Base-by-base conservation (phyloP, 1,139 yeast genomes). In the Petasospora fabianii region DNA sequence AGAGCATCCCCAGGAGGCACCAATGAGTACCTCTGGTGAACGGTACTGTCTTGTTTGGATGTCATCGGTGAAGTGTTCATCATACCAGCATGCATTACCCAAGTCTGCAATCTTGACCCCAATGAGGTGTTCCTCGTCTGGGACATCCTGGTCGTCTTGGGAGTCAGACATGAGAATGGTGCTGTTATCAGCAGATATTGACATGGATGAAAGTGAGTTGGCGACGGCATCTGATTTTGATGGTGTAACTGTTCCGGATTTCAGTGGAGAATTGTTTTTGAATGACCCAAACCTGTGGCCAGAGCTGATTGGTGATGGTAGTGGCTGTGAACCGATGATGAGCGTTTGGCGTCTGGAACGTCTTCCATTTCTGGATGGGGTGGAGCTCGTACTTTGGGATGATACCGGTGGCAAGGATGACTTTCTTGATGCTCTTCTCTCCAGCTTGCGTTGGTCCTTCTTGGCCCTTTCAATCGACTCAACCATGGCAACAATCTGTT, bases 291-390 rank as follows among this genome's bases (percentile, higher is more conserved):
- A 56, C 26, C 61, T 55, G 39, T 60, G 60, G 4, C 64, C 68
- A 0, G 78, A 69, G 47, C 76, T 68, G 43, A 84, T 66, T 3
- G 95, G 92, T 0, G 90, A 80, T 1, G 95, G 94, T 38, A 86
- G 65, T 12, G 96, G 95, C 56, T 84, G 92, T 0, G 92, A 82
- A 1, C 92, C 96, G 0, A 95, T 85, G 35, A 90, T 82, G 29
- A 87, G 64, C 0, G 95, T 80, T 47, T 79, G 80, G 34, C 95
- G 66, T 54, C 96, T 72, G 19, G 86, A 68, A 42, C 83, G 66
- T 44, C 86, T 65, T n/a, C 53, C 52, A 36, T 46, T 51, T 40
- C 51, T 47, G 9, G 52, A 44, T 11, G 56, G 52, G 0, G 55
- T 51, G 5, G 58, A 44, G 24, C 38, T 40, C 6, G 36, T 33